Base-by-base conservation (phyloP, 1,284 basidiomycete species). In the Trametes pubescens region DNA sequence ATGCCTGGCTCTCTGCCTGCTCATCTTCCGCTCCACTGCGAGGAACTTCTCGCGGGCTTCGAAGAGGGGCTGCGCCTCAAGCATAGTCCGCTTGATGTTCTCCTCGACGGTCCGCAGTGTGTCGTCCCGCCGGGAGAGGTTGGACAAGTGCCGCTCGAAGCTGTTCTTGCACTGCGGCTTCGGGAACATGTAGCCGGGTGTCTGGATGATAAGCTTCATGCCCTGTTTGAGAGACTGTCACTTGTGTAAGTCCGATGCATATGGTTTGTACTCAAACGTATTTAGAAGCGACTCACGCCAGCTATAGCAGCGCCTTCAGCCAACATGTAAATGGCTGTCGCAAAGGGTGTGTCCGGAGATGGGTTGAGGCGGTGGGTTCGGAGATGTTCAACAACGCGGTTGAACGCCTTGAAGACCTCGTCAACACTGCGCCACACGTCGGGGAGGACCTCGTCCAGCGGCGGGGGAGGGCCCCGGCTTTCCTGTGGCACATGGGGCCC, bases 101-200 rank as follows among this genome's bases (percentile, higher is more conserved):
- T 43, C 35, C 14, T 62, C 55, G 16, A 58, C 35, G 4, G 48
- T 10, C 16, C 24, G n/a, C 22, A 62, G 56, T 16, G 14, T 48
- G 2, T 53, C 13, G 35, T 62, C 49, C 9, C 56, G 51, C 18
- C 37, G 35, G 1, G 10, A 18, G 40, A 57, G 55, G 32, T 46
- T 6, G 9, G 8, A 32, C 22, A 54, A 29, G 51, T 63, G 61
- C 32, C 43, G 34, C 4, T 59, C 24, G 32, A 47, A 53, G 10
- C 24, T 54, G 32, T 54, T 35, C 49, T 44, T 52, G 57, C 64
- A 65, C 7, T 38, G 37, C 11, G 18, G 22, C 24, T 48, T 38
- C 6, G 59, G 43, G 8, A 60, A 37, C 22, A 62, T 22, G 26
- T 62, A 62, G 8, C 64, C 64, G 1, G 60, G 57, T 0, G 54